Percentiles rank a stretch among this genome's conserved stretches.
These are phyloP conservation scores for Eucalyptus polybractea DNA, from an alignment of 345 rosid species.

Conservation along the genomic window DNA sequence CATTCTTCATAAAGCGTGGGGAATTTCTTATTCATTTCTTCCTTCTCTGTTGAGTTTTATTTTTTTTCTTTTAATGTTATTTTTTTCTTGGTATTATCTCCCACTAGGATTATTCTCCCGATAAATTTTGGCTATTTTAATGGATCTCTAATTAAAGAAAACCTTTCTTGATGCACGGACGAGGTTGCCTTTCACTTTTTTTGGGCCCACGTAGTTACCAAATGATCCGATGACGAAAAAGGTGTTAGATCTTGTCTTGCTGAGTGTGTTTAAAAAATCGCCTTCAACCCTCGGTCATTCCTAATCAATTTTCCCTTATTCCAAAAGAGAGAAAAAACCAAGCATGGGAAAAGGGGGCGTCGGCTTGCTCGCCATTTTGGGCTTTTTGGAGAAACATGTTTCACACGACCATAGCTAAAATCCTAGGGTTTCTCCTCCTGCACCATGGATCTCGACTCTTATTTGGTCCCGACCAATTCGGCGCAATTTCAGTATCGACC, in stretches of 20 bases:
- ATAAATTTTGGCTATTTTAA: neutral
- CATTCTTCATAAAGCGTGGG: neutral
- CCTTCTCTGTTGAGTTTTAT: neutral
- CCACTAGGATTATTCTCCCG: neutral
- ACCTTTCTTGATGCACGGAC: neutral
- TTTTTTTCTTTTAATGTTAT: neutral
- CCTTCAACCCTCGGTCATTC: neutral
- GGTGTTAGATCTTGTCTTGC: neutral
- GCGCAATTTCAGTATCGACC: neutral
- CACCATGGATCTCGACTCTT: neutral
- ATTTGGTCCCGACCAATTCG: neutral
- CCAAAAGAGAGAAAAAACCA: neutral
- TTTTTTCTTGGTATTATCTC: neutral
- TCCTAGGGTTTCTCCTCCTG: neutral
- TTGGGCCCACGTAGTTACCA: neutral
- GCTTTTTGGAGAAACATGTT: neutral
- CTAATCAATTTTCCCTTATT: neutral
- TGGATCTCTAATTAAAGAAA: neutral
- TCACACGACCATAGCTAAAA: neutral
- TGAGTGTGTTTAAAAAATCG: neutral
- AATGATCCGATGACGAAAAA: neutral
- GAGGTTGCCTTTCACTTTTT: neutral
- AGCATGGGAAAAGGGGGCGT: neutral
- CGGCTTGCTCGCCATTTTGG: neutral
- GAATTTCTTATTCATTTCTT: neutral